These are phyloP conservation scores for Wickerhamomyces sp. DNA, from an alignment of 1,139 yeast genomes.

Conservation along the genomic window DNA sequence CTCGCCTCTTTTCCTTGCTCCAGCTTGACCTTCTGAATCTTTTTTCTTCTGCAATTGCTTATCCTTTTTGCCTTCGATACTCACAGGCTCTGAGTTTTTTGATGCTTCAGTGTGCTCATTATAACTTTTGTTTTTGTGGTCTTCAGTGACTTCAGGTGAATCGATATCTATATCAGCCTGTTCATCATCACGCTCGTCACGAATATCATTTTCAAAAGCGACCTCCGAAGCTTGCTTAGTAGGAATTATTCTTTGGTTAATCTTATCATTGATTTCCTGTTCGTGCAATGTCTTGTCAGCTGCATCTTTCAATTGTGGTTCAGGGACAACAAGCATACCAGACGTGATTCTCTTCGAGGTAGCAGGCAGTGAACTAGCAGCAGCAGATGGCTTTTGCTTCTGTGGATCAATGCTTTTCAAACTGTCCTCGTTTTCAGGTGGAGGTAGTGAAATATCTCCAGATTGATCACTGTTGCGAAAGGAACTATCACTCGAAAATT, in stretches of 20 bases:
- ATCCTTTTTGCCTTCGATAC: too few species aligned
- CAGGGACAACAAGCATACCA: conserved; percentile 53
- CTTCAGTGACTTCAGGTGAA: too few species aligned
- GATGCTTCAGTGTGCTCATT: too few species aligned
- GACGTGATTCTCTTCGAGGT: conserved; percentile 53
- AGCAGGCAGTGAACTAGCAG: conserved; percentile 21
- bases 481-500: conserved; percentile 4
- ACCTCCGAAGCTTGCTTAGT: conserved; percentile 18
- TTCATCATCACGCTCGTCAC: too few species aligned
- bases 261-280: conserved; percentile 22
- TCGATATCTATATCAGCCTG: too few species aligned
- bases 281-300: conserved; percentile 28
- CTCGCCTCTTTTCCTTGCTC: not conserved
- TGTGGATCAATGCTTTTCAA: conserved; percentile 19
- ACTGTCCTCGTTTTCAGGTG: conserved; percentile 19
- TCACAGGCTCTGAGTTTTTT: too few species aligned
- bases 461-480: conserved; percentile 18
- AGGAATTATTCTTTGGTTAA: conserved; percentile 20
- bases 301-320: conserved; percentile 34
- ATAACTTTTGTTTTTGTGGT: too few species aligned
- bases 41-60: conserved; percentile 3
- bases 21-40: not conserved
- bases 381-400: conserved; percentile 15
- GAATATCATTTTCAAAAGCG: too few species aligned
- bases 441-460: conserved; percentile 21